These are phyloP conservation scores for Penicillium nucicola DNA, from an alignment of 495 filamentous ascomycete genomes.

Conservation along the genomic window DNA sequence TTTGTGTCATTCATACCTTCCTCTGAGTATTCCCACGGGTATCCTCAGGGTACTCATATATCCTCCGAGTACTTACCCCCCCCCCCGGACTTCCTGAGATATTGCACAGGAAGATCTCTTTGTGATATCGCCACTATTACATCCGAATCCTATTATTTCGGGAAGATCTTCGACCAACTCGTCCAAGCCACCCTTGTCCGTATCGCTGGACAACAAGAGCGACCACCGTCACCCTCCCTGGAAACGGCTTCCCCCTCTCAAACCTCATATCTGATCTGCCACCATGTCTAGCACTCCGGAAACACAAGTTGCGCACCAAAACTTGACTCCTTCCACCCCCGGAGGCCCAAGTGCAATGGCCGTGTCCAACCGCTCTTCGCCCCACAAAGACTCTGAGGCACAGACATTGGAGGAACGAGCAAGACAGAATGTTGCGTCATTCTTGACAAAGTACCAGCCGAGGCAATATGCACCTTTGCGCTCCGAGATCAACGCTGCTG, in stretches of 20 bases:
- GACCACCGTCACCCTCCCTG: background rate
- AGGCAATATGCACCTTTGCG: conserved; percentile 71
- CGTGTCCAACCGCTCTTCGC: conserved; percentile 21
- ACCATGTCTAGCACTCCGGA: background rate
- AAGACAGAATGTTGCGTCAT: conserved; percentile 66
- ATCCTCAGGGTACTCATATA: no score
- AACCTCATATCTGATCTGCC: background rate
- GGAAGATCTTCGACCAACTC: background rate
- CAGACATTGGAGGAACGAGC: conserved; percentile 46
- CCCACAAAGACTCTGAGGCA: conserved; percentile 17
- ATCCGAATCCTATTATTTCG: no score
- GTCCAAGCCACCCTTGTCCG: background rate
- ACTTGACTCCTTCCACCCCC: background rate
- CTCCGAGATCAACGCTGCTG: conserved; percentile 27
- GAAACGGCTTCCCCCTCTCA: background rate
- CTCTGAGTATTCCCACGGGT: background rate
- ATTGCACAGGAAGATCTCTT: background rate
- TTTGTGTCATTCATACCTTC: background rate
- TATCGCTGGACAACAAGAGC: background rate
- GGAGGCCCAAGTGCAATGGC: conserved; percentile 10
- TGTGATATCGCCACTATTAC: background rate
- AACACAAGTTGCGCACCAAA: background rate
- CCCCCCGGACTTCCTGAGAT: background rate
- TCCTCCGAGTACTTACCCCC: conserved; percentile 6
- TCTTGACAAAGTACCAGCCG: conserved; percentile 82